Conservation (phyloP, 495 filamentous ascomycete species). For the Penicillium desertorum region DNA sequence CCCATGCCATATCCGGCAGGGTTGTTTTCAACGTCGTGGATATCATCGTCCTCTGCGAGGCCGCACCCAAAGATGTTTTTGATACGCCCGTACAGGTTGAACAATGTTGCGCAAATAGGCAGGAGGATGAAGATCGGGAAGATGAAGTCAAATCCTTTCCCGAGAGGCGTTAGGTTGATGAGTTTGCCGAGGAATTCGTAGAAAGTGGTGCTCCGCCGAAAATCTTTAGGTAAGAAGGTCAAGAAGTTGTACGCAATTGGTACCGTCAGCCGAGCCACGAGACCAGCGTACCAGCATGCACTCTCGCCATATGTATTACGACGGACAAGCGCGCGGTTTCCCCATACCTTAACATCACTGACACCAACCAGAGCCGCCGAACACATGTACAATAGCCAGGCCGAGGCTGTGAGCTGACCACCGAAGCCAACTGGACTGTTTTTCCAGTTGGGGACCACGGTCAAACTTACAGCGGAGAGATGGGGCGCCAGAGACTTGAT, state of each 20-base stretch:
- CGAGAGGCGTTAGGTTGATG: slow-evolving; percentile 82
- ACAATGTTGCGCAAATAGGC: slow-evolving; percentile 77
- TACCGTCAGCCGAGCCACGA: slow-evolving; percentile 86
- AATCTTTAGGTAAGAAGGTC: slow-evolving; percentile 69
- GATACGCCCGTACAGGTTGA: slow-evolving; percentile 83
- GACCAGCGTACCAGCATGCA: slow-evolving; percentile 90
- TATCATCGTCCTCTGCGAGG: slow-evolving; percentile 69
- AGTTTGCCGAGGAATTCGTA: slow-evolving; percentile 80
- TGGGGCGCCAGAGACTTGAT: slow-evolving; percentile 73
- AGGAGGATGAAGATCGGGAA: slow-evolving; percentile 86
- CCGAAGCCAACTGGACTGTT: slow-evolving; percentile 73
- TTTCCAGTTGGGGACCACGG: slow-evolving; percentile 74
- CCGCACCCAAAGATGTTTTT: slow-evolving; percentile 76
- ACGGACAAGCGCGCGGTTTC: slow-evolving; percentile 83
- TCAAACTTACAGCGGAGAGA: slow-evolving; percentile 79
- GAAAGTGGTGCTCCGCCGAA: slow-evolving; percentile 74
- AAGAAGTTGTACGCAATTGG: slow-evolving; percentile 94
- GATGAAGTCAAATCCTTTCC: slow-evolving; percentile 79
- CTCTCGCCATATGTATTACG: slow-evolving; percentile 88
- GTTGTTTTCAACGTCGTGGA: slow-evolving; percentile 63
- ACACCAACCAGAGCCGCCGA: slow-evolving; percentile 80
- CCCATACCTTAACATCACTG: slow-evolving; percentile 89
- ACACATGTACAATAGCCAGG: slow-evolving; percentile 95
- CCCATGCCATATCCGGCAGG: slow-evolving; percentile 68
- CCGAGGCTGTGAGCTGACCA: slow-evolving; percentile 76